Base-by-base conservation (phyloP, 2,329 filamentous ascomycete genomes). In the Phaeomoniella chlamydospora region DNA sequence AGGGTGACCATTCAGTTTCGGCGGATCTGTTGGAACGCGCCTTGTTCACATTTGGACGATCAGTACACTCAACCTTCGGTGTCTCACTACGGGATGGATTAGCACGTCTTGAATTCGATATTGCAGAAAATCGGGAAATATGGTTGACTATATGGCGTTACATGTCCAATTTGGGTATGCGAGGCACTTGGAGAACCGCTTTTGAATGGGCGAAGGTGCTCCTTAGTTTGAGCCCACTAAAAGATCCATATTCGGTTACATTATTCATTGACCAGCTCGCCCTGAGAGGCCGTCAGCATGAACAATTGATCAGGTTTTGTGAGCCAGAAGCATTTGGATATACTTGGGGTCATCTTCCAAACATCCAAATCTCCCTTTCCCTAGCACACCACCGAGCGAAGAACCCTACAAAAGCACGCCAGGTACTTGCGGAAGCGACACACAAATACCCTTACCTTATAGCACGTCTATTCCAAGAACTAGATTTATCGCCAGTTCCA, bases 161-260 rank as follows among this genome's bases (percentile, higher is more conserved):
- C 49, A 79, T 96, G 48, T 74, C 73, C 46, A 90, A 84, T 45
- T 65, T 98, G 15, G 70, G 85, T 12, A 77, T 85, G 59, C 88
- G 92, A 47, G 86, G 87, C n/a, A 94, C 88, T 1, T 94, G 85
- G 67, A 72, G 86, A 33, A 96, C 90, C 1, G 85, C 86, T 0
- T 75, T 93, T 33, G 90, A 96, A 56, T 98, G 90, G 87, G 73
- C 83, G 4, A 94, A 90, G 58, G 61, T 96, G 4, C 64, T 94
- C 6, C 67, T 92, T 18, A 73, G 77, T 39, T 59, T 96, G 39
- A 74, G 86, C 45, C 75, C 76, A 3, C 61, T 68, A 33, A 62
- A 67, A 3, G 90, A 98, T 51, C 86, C 86, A 0, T 94, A 94
- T 49, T 82, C 75, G 33, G 73, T 94, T 50, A 70, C 77, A 41